phyloP scores from a whole-genome alignment of 2,329 filamentous ascomycete genomes.

The Pseudocercospora fuligena region DNA sequence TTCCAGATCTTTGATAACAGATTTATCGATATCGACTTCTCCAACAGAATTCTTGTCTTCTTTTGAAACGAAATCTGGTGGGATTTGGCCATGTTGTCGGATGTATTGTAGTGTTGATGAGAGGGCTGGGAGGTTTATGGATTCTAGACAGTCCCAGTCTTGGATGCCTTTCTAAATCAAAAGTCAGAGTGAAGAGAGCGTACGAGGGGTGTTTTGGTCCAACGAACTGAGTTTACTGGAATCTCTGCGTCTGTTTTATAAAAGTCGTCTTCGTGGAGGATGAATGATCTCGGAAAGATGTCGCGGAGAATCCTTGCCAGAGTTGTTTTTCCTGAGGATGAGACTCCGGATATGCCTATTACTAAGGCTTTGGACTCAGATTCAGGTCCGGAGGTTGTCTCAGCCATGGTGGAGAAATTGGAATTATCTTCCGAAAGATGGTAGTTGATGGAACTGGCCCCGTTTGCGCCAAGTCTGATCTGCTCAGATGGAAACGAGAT shows the following conservation, averaged over 20 bases:
- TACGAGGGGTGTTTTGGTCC: no score
- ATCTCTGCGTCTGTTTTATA: constrained; percentile 79
- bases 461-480: no score
- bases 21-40: constrained; percentile 46
- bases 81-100: constrained; percentile 67
- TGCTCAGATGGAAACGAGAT: no score
- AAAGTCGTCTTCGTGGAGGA: constrained; percentile 96
- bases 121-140: constrained; percentile 74
- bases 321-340: constrained; percentile 93
- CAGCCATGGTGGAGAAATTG: constrained; percentile 11
- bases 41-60: constrained; percentile 62
- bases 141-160: constrained; percentile 90
- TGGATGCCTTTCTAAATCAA: constrained; percentile 56
- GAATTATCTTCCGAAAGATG: no score
- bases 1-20: constrained; percentile 38
- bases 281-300: constrained; percentile 74
- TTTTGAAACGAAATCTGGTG: constrained; percentile 58
- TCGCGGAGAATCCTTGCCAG: constrained; percentile 81
- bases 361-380: constrained; percentile 56
- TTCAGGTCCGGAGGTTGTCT: no score
- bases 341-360: constrained; percentile 84
- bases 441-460: no score
- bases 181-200: no score
- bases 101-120: constrained; percentile 71
- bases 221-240: constrained; percentile 46